Base-by-base conservation (phyloP, 139 green algal genomes). In the Pleodorina starrii region DNA sequence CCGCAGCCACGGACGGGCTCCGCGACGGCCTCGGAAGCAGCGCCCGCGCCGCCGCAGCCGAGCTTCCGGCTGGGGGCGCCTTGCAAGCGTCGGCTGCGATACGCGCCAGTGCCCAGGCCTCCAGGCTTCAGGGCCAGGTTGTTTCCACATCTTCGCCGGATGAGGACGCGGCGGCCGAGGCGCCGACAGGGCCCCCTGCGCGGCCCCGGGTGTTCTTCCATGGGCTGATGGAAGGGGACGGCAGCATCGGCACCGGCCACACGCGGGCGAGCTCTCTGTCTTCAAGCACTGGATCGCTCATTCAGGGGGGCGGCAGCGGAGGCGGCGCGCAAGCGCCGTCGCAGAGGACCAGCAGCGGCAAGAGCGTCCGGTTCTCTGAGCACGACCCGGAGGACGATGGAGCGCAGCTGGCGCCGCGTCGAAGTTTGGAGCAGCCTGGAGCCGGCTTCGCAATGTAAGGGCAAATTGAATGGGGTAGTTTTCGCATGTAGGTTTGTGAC, bases 291-390 rank as follows among this genome's bases (percentile, higher is more conserved):
- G 40, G 72, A 80, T 54, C 72, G 2, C 21, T 40, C 10, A 12
- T 50, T 9, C 40, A 40, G 42, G 36, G 9, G 73, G 19, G 10
- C 25, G 29, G 29, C 1, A 23, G 36, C 21, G 71, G 25, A 35
- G 19, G 11, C 21, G 35, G 35, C 12, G 50, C 35, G 38, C 21
- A 35, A 10, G 6, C 7, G 14, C 76, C 57, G 48, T n/a, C 35
- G 32, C 50, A 69, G 51, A 54, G 38, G 54, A 7, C 36, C 36
- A 68, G 25, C 82, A 88, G 82, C 46, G 5, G 51, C n/a, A 88
- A 88, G 82, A 88, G 66, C 44, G 82, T 88, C 32, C n/a, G 82
- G 32, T 88, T 88, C 66, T 71, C 82, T 0, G 82, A 88, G 0
- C 19, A 88, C 54, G 54, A 73, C 21, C 25, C 54, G 57, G 21